These are phyloP conservation scores for Cutaneotrichosporon spelunceum DNA, from an alignment of 1,284 basidiomycete species.

Conservation along the genomic window DNA sequence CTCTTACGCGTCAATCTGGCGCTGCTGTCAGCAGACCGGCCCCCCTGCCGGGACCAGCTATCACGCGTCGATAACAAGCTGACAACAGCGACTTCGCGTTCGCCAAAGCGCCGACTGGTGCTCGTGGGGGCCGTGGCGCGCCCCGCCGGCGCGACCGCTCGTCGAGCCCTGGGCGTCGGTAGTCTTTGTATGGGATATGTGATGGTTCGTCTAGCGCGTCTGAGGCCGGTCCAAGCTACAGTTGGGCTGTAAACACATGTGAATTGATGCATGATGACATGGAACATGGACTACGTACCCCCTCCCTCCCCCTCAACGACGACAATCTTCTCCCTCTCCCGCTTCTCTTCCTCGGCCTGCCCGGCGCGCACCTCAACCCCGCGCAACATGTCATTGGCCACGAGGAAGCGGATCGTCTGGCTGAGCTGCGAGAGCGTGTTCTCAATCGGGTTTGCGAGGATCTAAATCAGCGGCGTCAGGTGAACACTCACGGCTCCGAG, in stretches of 20 bases:
- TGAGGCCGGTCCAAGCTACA: not conserved
- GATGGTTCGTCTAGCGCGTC: not conserved
- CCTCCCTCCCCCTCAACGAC: constrained; percentile 13
- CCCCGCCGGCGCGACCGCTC: constrained; percentile 42
- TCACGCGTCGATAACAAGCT: not conserved
- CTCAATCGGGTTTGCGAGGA: constrained; percentile 77
- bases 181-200: constrained; percentile 9
- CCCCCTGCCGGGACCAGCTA: not conserved
- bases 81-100: constrained; percentile 80
- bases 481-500: constrained; percentile 64
- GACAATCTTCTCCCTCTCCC: constrained; percentile 33
- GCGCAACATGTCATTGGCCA: constrained; percentile 83
- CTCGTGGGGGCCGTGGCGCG: constrained; percentile 14
- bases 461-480: constrained; percentile 20
- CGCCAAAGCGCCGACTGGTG: constrained; percentile 72
- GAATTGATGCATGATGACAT: not conserved
- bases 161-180: constrained; percentile 36
- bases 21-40: not conserved
- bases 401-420: constrained; percentile 87
- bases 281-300: not conserved
- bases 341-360: constrained; percentile 62
- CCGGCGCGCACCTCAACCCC: constrained; percentile 79
- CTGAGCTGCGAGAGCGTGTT: constrained; percentile 88
- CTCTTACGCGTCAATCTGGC: too few species aligned
- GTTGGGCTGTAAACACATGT: not conserved